These are phyloP conservation scores for Zoysia matrella DNA, from an alignment of 202 grass and related monocot species.

Conservation along the genomic window DNA sequence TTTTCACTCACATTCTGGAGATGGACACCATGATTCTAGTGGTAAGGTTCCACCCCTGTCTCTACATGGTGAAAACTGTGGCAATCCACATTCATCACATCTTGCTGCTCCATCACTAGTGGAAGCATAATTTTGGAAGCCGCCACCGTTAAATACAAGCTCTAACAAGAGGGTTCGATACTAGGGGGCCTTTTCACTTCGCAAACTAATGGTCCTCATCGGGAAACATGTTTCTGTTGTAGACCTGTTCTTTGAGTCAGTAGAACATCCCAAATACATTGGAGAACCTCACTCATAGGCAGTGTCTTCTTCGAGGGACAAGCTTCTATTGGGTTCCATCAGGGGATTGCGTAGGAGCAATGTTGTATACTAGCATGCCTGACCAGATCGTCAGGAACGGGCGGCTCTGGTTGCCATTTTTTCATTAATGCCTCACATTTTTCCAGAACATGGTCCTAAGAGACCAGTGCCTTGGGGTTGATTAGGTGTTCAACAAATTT, in stretches of 20 bases:
- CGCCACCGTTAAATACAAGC: slow-evolving; percentile 46
- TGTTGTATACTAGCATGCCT: slow-evolving; percentile 46
- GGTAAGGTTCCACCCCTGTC: slow-evolving; percentile 42
- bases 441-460: not conserved
- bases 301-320: slow-evolving; percentile 1
- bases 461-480: not conserved
- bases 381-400: not conserved
- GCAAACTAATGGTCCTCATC: not conserved
- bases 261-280: slow-evolving; percentile 17
- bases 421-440: slow-evolving; percentile 32
- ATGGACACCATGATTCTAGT: slow-evolving; percentile 48
- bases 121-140: slow-evolving; percentile 45
- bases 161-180: slow-evolving; percentile 67
- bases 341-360: slow-evolving; percentile 4
- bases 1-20: slow-evolving; percentile 40
- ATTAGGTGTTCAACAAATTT: slow-evolving; percentile 10
- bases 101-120: slow-evolving; percentile 36
- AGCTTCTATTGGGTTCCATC: not conserved
- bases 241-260: slow-evolving; percentile 28
- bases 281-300: not conserved
- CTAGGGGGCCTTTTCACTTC: slow-evolving; percentile 19
- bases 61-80: slow-evolving; percentile 49
- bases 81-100: slow-evolving; percentile 37
- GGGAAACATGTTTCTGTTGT: slow-evolving; percentile 10
- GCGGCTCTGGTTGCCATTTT: slow-evolving; percentile 8